Percentiles rank a stretch among this genome's conserved stretches.
Conservation (phyloP, 2,329 filamentous ascomycete species). For the Stromatinia cepivora region DNA sequence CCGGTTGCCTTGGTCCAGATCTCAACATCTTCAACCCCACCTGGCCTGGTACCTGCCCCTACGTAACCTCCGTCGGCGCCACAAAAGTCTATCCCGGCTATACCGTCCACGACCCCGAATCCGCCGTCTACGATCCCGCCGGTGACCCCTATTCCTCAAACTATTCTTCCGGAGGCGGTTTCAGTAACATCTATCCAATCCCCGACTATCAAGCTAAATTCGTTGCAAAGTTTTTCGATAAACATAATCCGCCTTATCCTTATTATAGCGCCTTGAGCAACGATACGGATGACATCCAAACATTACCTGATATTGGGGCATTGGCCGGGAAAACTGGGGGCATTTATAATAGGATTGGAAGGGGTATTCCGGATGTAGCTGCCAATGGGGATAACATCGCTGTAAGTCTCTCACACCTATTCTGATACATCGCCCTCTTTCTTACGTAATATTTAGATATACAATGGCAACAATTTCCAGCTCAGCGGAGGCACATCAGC, state of each 20-base stretch:
- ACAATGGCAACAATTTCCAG: conserved; percentile 24
- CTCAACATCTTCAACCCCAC: conserved; percentile 50
- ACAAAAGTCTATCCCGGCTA: conserved; percentile 37
- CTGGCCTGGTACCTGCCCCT: conserved; percentile 47
- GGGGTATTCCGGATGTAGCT: conserved; percentile 48
- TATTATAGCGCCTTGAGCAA: conserved; percentile 28
- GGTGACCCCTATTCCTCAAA: conserved; percentile 28
- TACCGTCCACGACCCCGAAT: conserved; percentile 42
- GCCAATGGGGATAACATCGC: conserved; percentile 36
- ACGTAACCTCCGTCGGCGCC: conserved; percentile 46
- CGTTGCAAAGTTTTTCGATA: conserved; percentile 46
- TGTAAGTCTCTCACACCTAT: conserved; percentile 24
- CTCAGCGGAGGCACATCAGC: conserved; percentile 51
- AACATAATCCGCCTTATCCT: conserved; percentile 34
- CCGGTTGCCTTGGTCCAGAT: conserved; percentile 46
- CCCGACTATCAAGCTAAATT: conserved; percentile 47
- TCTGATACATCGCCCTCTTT: neutral
- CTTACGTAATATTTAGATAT: conserved; percentile 20
- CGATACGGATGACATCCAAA: conserved; percentile 26
- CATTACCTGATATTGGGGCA: conserved; percentile 28
- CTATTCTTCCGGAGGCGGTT: conserved; percentile 48
- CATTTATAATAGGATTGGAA: conserved; percentile 31
- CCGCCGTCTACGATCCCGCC: conserved; percentile 34
- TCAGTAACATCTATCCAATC: conserved; percentile 49
- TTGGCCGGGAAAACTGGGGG: conserved; percentile 26